These are phyloP conservation scores for Penicillium turbatum DNA, from an alignment of 495 filamentous ascomycete genomes.

Conservation along the genomic window DNA sequence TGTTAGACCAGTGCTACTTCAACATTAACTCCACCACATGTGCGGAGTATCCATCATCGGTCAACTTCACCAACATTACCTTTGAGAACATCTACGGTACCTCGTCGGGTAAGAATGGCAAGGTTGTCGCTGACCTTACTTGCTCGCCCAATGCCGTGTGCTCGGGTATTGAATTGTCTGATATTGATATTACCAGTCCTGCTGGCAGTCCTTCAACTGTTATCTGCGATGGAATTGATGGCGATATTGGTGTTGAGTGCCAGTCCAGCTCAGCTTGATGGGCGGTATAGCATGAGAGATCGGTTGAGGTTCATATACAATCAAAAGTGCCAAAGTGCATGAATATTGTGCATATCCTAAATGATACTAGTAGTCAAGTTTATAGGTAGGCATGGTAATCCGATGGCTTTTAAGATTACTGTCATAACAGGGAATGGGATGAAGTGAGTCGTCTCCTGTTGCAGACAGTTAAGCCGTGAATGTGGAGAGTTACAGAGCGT, in stretches of 20 bases:
- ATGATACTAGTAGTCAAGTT: too few species aligned
- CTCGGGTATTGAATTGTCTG: conserved; percentile 46
- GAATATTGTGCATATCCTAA: too few species aligned
- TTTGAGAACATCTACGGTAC: conserved; percentile 55
- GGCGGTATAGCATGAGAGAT: too few species aligned
- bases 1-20: conserved; percentile 58
- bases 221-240: conserved; percentile 50
- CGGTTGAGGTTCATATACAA: too few species aligned
- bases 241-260: conserved; percentile 48
- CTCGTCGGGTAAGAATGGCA: conserved; percentile 46
- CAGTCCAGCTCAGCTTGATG: conserved; percentile 3
- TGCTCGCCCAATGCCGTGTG: conserved; percentile 54
- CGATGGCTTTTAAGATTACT: not conserved
- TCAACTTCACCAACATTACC: conserved; percentile 51
- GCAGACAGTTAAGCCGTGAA: not conserved
- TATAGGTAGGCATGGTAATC: not conserved
- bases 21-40: conserved; percentile 49
- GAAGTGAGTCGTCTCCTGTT: too few species aligned
- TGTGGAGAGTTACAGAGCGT: not conserved
- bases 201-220: conserved; percentile 42
- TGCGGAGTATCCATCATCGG: conserved; percentile 45
- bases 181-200: conserved; percentile 49
- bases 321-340: too few species aligned
- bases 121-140: conserved; percentile 46
- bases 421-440: too few species aligned